These are phyloP conservation scores for Echeveria elegans DNA, from an alignment of 164 flowering plant genomes.

Conservation along the genomic window DNA sequence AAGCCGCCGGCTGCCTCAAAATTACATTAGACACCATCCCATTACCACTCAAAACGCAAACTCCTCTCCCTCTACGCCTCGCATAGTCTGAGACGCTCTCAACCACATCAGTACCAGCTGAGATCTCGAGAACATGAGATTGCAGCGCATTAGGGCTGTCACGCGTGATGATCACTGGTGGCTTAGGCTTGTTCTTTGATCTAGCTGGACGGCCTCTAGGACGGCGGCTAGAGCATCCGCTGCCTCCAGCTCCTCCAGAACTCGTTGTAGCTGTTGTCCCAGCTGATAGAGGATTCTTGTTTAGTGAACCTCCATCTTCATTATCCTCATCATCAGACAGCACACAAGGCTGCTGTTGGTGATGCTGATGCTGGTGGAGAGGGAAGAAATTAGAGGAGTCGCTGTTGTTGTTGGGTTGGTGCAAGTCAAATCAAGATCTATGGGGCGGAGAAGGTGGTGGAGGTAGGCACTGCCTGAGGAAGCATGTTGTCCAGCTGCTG, in stretches of 20 bases:
- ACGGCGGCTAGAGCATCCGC: conserved; percentile 21
- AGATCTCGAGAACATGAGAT: conserved; percentile 40
- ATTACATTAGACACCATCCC: conserved; percentile 39
- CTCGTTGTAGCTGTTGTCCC: conserved; percentile 11
- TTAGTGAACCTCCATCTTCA: background rate
- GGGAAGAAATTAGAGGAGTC: conserved; percentile 16
- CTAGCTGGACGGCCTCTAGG: conserved; percentile 56
- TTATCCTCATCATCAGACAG: background rate
- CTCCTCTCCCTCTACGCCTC: conserved; percentile 34
- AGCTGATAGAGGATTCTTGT: conserved; percentile 2
- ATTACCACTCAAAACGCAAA: conserved; percentile 38
- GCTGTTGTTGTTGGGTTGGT: conserved; percentile 11
- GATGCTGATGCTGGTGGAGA: conserved; percentile 4
- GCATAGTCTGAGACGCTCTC: conserved; percentile 34
- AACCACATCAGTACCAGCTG: conserved; percentile 32
- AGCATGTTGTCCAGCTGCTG: conserved; percentile 20
- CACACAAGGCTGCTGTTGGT: conserved; percentile 6
- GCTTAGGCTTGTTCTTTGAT: conserved; percentile 53
- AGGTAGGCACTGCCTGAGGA: conserved; percentile 16
- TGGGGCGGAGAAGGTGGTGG: conserved; percentile 35
- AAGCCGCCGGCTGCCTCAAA: conserved; percentile 36
- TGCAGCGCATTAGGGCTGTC: conserved; percentile 42
- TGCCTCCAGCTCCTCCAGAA: conserved; percentile 15
- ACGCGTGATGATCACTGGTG: conserved; percentile 39
- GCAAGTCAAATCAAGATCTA: conserved; percentile 24